These are phyloP conservation scores for Didymella arachidicola DNA, from an alignment of 2,329 filamentous ascomycete genomes.

Conservation along the genomic window DNA sequence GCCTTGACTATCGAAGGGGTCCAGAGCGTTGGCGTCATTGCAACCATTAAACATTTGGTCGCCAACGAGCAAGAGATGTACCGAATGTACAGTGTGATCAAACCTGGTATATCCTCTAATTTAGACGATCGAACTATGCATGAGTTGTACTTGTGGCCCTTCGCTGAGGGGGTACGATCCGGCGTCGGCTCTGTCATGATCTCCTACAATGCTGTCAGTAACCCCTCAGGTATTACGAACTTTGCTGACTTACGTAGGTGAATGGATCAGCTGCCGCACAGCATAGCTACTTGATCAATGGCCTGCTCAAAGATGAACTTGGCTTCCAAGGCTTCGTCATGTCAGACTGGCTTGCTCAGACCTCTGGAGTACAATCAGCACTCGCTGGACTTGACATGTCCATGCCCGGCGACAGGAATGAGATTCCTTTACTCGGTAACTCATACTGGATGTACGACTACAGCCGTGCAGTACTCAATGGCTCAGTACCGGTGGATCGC, in stretches of 20 bases:
- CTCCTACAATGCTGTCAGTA: constrained; percentile 65
- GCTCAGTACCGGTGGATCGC: constrained; percentile 79
- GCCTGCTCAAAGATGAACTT: constrained; percentile 83
- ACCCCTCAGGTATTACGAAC: not conserved
- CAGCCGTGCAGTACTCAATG: constrained; percentile 79
- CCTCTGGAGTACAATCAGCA: constrained; percentile 79
- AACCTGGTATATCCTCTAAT: constrained; percentile 60
- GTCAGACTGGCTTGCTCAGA: constrained; percentile 87
- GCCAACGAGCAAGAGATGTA: constrained; percentile 74
- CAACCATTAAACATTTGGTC: constrained; percentile 73
- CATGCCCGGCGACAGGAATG: constrained; percentile 75
- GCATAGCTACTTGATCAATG: constrained; percentile 83
- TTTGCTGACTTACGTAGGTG: constrained; percentile 37
- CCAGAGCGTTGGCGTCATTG: constrained; percentile 76
- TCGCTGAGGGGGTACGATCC: constrained; percentile 77
- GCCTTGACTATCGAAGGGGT: constrained; percentile 79
- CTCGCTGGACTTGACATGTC: constrained; percentile 85
- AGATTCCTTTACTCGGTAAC: constrained; percentile 56
- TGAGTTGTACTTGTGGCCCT: constrained; percentile 86
- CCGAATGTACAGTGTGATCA: constrained; percentile 53
- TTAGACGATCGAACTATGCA: constrained; percentile 78
- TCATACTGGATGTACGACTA: constrained; percentile 74
- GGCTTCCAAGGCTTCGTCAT: constrained; percentile 91
- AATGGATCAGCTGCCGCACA: constrained; percentile 67
- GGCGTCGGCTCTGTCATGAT: constrained; percentile 86